phyloP scores from a whole-genome alignment of 306 rosid species.

The Glycyrrhiza uralensis region DNA sequence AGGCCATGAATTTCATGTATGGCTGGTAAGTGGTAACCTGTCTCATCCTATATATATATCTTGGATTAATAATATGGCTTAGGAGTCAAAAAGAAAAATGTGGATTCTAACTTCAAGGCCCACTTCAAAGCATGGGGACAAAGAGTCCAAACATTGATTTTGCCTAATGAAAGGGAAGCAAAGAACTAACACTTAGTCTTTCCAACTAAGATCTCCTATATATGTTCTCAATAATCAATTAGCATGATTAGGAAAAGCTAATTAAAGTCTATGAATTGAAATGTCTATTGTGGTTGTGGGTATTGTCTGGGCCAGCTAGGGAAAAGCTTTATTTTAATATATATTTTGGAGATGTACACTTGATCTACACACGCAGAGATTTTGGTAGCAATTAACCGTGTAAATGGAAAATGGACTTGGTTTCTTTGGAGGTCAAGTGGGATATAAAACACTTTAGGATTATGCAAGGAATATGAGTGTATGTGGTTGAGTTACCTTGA shows the following conservation, averaged over 20 bases:
- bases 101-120: constrained; percentile 18
- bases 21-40: constrained; percentile 2
- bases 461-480: too few relatives aligned
- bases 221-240: constrained; percentile 11
- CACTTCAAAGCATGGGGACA: constrained; percentile 26
- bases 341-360: not conserved
- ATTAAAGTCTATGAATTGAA: not conserved
- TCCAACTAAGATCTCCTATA: constrained; percentile 8
- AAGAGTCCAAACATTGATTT: constrained; percentile 34
- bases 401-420: too few relatives aligned
- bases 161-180: constrained; percentile 34
- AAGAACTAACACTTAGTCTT: not conserved
- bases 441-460: too few relatives aligned
- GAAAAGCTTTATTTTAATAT: constrained; percentile 23
- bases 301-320: too few relatives aligned
- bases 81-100: not conserved
- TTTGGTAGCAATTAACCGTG: too few relatives aligned
- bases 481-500: too few relatives aligned
- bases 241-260: not conserved
- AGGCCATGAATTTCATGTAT: constrained; percentile 18
- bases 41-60: constrained; percentile 15
- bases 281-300: too few relatives aligned
- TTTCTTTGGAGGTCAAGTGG: too few relatives aligned
- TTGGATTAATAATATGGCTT: not conserved
- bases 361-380: too few relatives aligned